phyloP scores from a whole-genome alignment of 1,284 basidiomycete species.

The Gomphus bonarii region DNA sequence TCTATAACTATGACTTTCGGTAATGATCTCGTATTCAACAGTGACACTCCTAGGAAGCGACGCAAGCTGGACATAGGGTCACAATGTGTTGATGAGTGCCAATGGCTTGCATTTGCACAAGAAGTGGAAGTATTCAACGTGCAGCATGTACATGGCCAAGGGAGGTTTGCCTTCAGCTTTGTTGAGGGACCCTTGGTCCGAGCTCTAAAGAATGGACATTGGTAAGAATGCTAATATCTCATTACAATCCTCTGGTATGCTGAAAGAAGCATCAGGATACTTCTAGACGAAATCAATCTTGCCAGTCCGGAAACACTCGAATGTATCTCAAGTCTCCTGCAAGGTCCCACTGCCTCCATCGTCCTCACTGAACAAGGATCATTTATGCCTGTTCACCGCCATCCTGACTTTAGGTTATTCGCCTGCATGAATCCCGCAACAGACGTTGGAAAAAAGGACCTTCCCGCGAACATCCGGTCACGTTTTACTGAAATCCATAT shows the following conservation, averaged over 20 bases:
- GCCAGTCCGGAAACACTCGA: slow-evolving; percentile 94
- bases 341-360: slow-evolving; percentile 80
- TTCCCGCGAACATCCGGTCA: slow-evolving; percentile 82
- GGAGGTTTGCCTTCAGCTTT: slow-evolving; percentile 89
- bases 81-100: slow-evolving; percentile 35
- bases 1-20: neutral
- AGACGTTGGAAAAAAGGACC: slow-evolving; percentile 96
- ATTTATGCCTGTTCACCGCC: slow-evolving; percentile 82
- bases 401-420: slow-evolving; percentile 93
- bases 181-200: slow-evolving; percentile 95
- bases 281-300: slow-evolving; percentile 95
- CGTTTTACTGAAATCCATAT: slow-evolving; percentile 97
- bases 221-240: slow-evolving; percentile 43
- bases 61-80: slow-evolving; percentile 50
- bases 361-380: slow-evolving; percentile 93
- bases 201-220: slow-evolving; percentile 83
- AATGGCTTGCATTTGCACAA: slow-evolving; percentile 68
- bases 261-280: slow-evolving; percentile 47
- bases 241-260: neutral
- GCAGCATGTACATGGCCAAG: slow-evolving; percentile 76
- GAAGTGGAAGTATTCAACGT: slow-evolving; percentile 77
- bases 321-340: slow-evolving; percentile 80
- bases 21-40: slow-evolving; percentile 22
- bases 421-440: slow-evolving; percentile 99
- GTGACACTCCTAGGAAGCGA: slow-evolving; percentile 57